Evolutionary conservation across 352 stramenopile species (phyloP).

Genomic region (Phytophthora chlamydospora): DNA sequence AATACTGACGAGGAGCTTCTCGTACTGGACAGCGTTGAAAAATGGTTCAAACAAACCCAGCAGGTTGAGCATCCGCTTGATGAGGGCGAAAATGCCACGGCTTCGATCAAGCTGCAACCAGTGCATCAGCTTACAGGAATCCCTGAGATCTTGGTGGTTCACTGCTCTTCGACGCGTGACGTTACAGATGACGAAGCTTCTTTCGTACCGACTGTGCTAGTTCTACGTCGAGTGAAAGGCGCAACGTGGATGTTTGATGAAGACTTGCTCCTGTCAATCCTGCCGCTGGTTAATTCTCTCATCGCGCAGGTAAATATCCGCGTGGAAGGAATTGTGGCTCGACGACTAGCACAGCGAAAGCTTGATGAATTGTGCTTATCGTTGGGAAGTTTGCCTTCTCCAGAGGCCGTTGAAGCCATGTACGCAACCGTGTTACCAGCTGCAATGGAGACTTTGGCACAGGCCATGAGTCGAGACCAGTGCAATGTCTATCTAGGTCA

Average conservation of each 20-base stretch:
- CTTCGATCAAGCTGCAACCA: not conserved
- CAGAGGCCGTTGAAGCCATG: slow-evolving; percentile 24
- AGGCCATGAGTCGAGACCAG: slow-evolving; percentile 31
- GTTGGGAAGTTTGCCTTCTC: slow-evolving; percentile 23
- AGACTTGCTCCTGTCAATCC: slow-evolving; percentile 53
- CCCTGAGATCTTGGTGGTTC: slow-evolving; percentile 31
- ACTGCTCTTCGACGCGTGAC: slow-evolving; percentile 35
- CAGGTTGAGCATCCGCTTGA: not conserved
- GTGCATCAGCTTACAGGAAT: slow-evolving; percentile 16
- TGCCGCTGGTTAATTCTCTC: slow-evolving; percentile 52
- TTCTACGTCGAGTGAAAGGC: slow-evolving; percentile 53
- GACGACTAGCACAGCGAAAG: slow-evolving; percentile 34
- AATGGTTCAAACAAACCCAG: slow-evolving; percentile 3
- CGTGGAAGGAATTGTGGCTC: slow-evolving; percentile 50
- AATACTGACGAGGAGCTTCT: not conserved
- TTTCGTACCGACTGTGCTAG: slow-evolving; percentile 36
- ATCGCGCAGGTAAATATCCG: slow-evolving; percentile 53
- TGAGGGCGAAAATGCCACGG: not conserved
- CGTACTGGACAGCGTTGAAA: slow-evolving; percentile 13
- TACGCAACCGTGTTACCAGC: slow-evolving; percentile 26
- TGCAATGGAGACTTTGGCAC: slow-evolving; percentile 37
- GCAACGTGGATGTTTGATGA: slow-evolving; percentile 65
- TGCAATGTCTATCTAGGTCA: slow-evolving; percentile 68
- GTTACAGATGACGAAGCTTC: slow-evolving; percentile 32
- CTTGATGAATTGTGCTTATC: slow-evolving; percentile 29